A percentile compares a stretch with the other conserved stretches of the same genome.
These are phyloP conservation scores for Saksenaea vasiformis DNA, from an alignment of 371 early-diverging fungal species.

Conservation along the genomic window DNA sequence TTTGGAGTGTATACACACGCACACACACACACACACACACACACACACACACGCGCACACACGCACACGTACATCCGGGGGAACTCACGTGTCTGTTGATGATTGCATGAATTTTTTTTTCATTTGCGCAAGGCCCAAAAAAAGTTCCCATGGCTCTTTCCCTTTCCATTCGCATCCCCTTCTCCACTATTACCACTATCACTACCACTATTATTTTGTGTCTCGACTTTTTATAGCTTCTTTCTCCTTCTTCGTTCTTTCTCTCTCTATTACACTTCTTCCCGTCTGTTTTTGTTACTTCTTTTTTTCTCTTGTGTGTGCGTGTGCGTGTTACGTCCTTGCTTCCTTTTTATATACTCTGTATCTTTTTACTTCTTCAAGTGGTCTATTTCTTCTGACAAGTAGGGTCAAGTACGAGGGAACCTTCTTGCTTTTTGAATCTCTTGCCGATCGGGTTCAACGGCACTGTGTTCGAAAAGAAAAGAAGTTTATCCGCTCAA, in stretches of 20 bases:
- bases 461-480: constrained; percentile 16
- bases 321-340: too few relatives aligned
- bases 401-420: constrained; percentile 9
- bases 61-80: background rate
- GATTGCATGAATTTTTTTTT: background rate
- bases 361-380: background rate
- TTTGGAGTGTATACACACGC: too few relatives aligned
- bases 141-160: constrained; percentile 4
- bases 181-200: constrained; percentile 1
- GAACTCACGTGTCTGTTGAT: background rate
- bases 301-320: too few relatives aligned
- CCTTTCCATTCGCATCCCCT: background rate
- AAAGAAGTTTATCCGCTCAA: constrained; percentile 3
- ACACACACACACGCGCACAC: too few relatives aligned
- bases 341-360: too few relatives aligned
- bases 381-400: background rate
- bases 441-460: constrained; percentile 13
- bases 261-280: background rate
- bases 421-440: constrained; percentile 11
- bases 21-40: too few relatives aligned
- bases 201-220: background rate
- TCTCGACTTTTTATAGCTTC: constrained; percentile 1
- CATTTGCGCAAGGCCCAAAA: background rate
- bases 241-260: constrained; percentile 1
- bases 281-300: background rate